Percentiles rank a stretch among this genome's conserved stretches.
These are phyloP conservation scores for Corymbia calophylla DNA, from an alignment of 441 rosid species.

Conservation along the genomic window DNA sequence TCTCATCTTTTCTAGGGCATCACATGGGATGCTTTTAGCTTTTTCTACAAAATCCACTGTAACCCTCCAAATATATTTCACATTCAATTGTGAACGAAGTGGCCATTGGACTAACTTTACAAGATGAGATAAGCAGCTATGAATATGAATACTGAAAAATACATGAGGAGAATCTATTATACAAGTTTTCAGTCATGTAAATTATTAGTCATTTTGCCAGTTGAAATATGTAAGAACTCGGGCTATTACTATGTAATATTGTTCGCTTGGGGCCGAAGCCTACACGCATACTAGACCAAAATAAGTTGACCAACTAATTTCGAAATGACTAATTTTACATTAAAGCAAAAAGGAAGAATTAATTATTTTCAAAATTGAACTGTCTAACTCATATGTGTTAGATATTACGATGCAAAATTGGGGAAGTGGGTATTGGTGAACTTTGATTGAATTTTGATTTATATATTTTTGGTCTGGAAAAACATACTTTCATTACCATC, in stretches of 20 bases:
- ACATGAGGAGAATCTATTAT: neutral
- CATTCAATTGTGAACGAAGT: neutral
- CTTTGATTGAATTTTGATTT: neutral
- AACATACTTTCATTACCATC: neutral
- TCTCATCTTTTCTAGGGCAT: too few species aligned
- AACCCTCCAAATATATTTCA: neutral
- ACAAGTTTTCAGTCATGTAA: neutral
- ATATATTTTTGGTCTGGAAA: too few species aligned
- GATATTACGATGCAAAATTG: neutral
- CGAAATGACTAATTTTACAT: neutral
- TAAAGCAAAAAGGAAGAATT: neutral
- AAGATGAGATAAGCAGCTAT: neutral
- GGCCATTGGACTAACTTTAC: neutral
- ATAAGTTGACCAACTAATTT: neutral
- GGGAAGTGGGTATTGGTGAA: neutral
- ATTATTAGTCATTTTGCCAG: neutral
- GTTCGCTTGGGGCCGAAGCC: too few species aligned
- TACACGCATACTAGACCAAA: neutral
- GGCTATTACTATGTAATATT: too few species aligned
- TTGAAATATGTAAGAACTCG: too few species aligned
- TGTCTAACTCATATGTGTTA: neutral
- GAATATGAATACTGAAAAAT: neutral
- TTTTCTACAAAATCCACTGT: neutral
- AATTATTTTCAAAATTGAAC: neutral
- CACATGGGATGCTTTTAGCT: neutral